Evolutionary conservation across 2,329 filamentous ascomycete genomes (phyloP), one percentile per base, ranked within the genome.

Genomic region (Ascocoryne sarcoides): DNA sequence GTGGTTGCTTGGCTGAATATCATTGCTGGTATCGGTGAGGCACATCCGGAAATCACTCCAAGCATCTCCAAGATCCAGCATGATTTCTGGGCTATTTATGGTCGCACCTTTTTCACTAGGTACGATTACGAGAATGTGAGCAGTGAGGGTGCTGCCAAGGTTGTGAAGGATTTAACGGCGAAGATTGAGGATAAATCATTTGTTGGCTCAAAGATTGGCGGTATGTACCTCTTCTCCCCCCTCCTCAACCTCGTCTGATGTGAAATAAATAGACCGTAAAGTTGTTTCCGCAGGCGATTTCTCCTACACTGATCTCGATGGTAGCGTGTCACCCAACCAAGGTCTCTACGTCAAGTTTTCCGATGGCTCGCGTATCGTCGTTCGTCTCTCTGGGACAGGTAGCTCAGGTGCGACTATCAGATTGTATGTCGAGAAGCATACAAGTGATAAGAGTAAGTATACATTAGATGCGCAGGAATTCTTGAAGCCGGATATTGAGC

Each of bases 1-100:
- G 77, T 98, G 47, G 84, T 95, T 39, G 92, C 92, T 21, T 98
- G 92, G 92, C 70, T 98, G 57, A 98, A 98, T 73, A 95, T 98
- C 64, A 93, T 98, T 57, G 92, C 92, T 46, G 90, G 86, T 51
- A 79, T 96, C 35, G 89, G 89, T 50, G 80, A 92, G 62, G 75
- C 87, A 62, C 82, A 82, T 58, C 78, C 84, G 15, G 79, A 71
- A 44, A 80, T 84, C 53, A 87, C 83, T 3, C 89, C 90, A 37
- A 94, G 85, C 67, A 96, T 98, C 66, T 84, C 84, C 60, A 83
- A 89, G 65, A 95, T 98, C 62, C 92, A 98, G 69, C 79, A 87
- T 57, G 87, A 95, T 62, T 96, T 98, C 76, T 98, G 92, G 92
- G 76, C 77, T 58, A 85, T 79, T 42, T 98, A 98, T 64, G 92